These are phyloP conservation scores for Eucalyptus virginea DNA, from an alignment of 345 rosid genomes.

Conservation along the genomic window DNA sequence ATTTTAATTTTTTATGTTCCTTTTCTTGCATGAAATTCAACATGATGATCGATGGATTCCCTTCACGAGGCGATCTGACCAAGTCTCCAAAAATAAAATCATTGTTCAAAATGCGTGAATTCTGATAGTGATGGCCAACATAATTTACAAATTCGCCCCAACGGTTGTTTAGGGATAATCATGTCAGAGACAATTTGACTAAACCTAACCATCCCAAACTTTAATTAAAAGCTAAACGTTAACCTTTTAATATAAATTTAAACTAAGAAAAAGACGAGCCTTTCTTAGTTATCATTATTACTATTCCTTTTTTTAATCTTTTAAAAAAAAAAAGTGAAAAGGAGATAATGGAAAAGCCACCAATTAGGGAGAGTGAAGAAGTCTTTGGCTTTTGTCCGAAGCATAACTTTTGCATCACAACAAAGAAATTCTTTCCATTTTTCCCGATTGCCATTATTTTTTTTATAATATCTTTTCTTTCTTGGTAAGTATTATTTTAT, in stretches of 20 bases:
- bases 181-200: neutral
- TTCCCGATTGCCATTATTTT: neutral
- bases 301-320: neutral
- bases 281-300: neutral
- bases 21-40: neutral
- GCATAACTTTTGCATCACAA: conserved; percentile 15
- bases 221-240: neutral
- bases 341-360: neutral
- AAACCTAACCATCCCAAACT: neutral
- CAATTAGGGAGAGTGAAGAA: neutral
- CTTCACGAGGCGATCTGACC: neutral
- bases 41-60: neutral
- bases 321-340: neutral
- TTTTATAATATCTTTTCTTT: neutral
- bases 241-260: neutral
- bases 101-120: neutral
- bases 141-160: neutral
- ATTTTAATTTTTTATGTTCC: neutral
- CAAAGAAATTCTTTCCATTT: neutral
- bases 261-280: neutral
- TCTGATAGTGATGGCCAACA: neutral
- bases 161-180: neutral
- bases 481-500: neutral
- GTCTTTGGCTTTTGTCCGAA: conserved; percentile 21
- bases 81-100: neutral